These are phyloP conservation scores for Pyrenochaeta sp. DNA, from an alignment of 2,329 filamentous ascomycete species.

Conservation along the genomic window DNA sequence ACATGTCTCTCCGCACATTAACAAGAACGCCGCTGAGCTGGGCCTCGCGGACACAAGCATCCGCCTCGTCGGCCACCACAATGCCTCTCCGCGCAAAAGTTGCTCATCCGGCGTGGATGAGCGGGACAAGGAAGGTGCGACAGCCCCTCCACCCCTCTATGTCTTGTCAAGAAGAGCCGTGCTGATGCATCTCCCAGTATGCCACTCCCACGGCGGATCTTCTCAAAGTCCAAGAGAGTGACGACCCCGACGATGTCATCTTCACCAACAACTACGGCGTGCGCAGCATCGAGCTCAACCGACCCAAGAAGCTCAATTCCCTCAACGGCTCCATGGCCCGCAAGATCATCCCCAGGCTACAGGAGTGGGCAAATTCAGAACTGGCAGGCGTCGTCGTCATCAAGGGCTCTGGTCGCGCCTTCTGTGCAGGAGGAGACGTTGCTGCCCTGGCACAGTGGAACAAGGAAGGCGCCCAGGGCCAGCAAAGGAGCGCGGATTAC, in stretches of 20 bases:
- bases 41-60: constrained; percentile 38
- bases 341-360: constrained; percentile 87
- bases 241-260: constrained; percentile 88
- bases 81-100: constrained; percentile 88
- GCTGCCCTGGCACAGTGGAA: constrained; percentile 78
- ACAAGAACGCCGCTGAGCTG: constrained; percentile 51
- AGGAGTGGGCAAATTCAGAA: constrained; percentile 95
- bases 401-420: constrained; percentile 85
- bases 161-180: constrained; percentile 9
- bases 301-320: constrained; percentile 89
- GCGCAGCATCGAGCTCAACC: constrained; percentile 91
- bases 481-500: constrained; percentile 79
- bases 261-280: constrained; percentile 90
- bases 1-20: constrained; percentile 57
- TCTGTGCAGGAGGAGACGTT: constrained; percentile 95
- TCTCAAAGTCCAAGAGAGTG: constrained; percentile 66
- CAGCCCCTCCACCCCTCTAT: constrained; percentile 5
- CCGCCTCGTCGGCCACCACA: constrained; percentile 37
- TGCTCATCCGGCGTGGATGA: constrained; percentile 63
- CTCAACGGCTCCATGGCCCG: constrained; percentile 93
- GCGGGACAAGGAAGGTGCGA: constrained; percentile 60
- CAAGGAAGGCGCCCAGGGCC: constrained; percentile 70
- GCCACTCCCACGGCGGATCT: constrained; percentile 43
- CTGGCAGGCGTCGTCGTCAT: constrained; percentile 92
- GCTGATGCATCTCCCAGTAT: constrained; percentile 33